Evolutionary conservation across 2,329 filamentous ascomycete species (phyloP).

Genomic region (Colletotrichum phormii): DNA sequence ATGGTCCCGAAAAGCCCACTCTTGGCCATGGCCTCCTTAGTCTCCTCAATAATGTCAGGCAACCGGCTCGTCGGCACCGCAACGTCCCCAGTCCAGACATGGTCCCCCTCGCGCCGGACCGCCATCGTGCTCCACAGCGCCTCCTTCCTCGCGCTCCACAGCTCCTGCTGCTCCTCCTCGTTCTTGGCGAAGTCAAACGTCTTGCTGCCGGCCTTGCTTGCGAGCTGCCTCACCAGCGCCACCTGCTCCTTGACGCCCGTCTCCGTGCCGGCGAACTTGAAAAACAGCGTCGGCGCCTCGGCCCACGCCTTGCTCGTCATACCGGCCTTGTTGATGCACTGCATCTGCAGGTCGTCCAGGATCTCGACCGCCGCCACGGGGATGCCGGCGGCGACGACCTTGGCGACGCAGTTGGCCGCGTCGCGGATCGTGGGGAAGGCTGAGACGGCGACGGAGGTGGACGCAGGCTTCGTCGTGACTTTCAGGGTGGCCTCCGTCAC

Average conservation of each 20-base stretch:
- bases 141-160: slow-evolving; percentile 88
- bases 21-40: slow-evolving; percentile 58
- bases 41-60: slow-evolving; percentile 82
- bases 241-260: slow-evolving; percentile 83
- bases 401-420: slow-evolving; percentile 83
- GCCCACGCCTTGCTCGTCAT: slow-evolving; percentile 75
- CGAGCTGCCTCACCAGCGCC: slow-evolving; percentile 71
- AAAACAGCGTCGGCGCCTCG: slow-evolving; percentile 82
- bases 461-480: slow-evolving; percentile 83
- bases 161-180: slow-evolving; percentile 76
- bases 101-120: slow-evolving; percentile 72
- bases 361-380: slow-evolving; percentile 94
- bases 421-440: slow-evolving; percentile 69
- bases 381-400: slow-evolving; percentile 83
- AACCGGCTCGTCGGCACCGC: slow-evolving; percentile 83
- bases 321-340: slow-evolving; percentile 73
- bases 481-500: slow-evolving; percentile 93
- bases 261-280: slow-evolving; percentile 83
- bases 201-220: slow-evolving; percentile 70
- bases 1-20: slow-evolving; percentile 62
- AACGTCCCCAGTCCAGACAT: slow-evolving; percentile 88
- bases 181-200: slow-evolving; percentile 82
- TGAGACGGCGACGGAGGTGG: slow-evolving; percentile 83
- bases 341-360: slow-evolving; percentile 91
- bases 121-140: slow-evolving; percentile 85